Base-by-base conservation (phyloP, 2,329 filamentous ascomycete species). In the Fulvia fulva region DNA sequence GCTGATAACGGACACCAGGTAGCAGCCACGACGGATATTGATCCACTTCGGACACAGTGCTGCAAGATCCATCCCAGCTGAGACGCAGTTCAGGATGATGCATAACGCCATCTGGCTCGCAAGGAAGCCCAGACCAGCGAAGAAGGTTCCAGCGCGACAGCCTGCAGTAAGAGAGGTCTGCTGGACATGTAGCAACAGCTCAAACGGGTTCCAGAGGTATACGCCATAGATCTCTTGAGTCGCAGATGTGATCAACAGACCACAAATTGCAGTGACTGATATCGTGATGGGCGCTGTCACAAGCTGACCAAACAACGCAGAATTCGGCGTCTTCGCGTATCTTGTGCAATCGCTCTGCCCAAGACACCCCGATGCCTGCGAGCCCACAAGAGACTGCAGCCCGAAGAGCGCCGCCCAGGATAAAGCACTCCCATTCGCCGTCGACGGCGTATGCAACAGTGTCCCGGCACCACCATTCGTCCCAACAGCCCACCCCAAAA, bases 1-100 rank as follows among this genome's bases (percentile, higher is more conserved):
- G 3, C 70, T 71, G 7, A 77, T 63, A 1, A 77, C 52, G 4
- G 68, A 70, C 53, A 75, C 73, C 30, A 77, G 64, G 14, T 77
- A 60, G 55, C 75, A 73, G 16, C 76, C 76, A 25, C 76, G 68
- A 6, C 71, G 68, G 52, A 78, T 77, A 9, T 71, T 78, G 54
- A 78, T 70, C 61, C 73, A 78, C 37, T 70, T 69, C 1, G 76
- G 76, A 37, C 76, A 70, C 0, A 78, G 68, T 9, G 74, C 74
- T 3, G 71, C 75, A 63, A 77, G 70, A 53, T 78, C 76, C 53
- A 71, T 70, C n/a, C 75, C 75, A 52, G 73, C 71, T 0, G 74
- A 73, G 46, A 77, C 71, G 2, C 72, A 71, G 58, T 77, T 77
- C 51, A 71, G 67, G 8, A 70, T 71, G 16, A 77, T 71, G 56